phyloP scores from a whole-genome alignment of 106 monocot genomes.

The Agapanthus africanus region DNA sequence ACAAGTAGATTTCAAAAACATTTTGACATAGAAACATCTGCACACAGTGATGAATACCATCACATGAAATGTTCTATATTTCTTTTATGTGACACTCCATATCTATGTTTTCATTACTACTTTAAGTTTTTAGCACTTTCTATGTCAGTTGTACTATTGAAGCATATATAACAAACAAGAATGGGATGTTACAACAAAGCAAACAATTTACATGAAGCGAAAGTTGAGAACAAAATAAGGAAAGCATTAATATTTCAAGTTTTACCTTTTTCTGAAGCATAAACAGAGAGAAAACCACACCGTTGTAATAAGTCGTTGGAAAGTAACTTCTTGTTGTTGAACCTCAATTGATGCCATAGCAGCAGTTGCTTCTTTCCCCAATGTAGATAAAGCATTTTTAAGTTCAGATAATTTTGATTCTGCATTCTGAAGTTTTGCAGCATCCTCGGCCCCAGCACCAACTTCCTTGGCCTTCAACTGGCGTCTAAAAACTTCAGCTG shows the following conservation, averaged over 20 bases:
- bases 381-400: conserved; percentile 45
- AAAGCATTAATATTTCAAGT: not conserved
- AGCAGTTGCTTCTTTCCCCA: conserved; percentile 82
- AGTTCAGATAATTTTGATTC: conserved; percentile 80
- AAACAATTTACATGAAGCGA: not conserved
- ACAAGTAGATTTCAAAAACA: not conserved
- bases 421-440: conserved; percentile 63
- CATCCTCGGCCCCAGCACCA: conserved; percentile 33
- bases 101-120: not conserved
- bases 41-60: not conserved
- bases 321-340: conserved; percentile 75
- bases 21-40: not conserved
- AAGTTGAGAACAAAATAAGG: not conserved
- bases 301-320: conserved; percentile 66
- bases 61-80: not conserved
- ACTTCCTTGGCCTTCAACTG: conserved; percentile 67
- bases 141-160: not conserved
- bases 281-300: conserved; percentile 21
- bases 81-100: not conserved
- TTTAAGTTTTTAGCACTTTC: not conserved
- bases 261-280: not conserved
- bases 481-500: conserved; percentile 64
- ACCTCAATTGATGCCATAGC: conserved; percentile 83
- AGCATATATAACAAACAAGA: not conserved
- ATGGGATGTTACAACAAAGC: not conserved